These are phyloP conservation scores for Talaromyces wortmannii DNA, from an alignment of 495 filamentous ascomycete species.

Conservation along the genomic window DNA sequence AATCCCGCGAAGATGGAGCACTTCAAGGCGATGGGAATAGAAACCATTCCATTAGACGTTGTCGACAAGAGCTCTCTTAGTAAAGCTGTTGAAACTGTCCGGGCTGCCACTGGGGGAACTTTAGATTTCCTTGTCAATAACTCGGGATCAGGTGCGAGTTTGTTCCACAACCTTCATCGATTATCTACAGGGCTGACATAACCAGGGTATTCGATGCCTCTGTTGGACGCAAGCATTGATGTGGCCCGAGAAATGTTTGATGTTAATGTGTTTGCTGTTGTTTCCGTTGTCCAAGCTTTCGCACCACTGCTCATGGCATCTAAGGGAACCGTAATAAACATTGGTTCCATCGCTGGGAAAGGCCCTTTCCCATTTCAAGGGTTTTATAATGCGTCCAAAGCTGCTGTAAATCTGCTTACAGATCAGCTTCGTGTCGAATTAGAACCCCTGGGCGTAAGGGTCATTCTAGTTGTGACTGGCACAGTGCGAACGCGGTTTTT, in stretches of 20 bases:
- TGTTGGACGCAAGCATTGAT: constrained; percentile 42
- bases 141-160: constrained; percentile 35
- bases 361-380: background rate
- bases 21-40: constrained; percentile 7
- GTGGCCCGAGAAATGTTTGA: constrained; percentile 51
- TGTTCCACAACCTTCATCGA: no score
- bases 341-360: constrained; percentile 37
- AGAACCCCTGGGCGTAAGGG: background rate
- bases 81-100: constrained; percentile 38
- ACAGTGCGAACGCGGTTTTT: background rate
- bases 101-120: constrained; percentile 42
- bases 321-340: constrained; percentile 47
- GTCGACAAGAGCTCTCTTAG: constrained; percentile 4
- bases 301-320: constrained; percentile 42
- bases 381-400: background rate
- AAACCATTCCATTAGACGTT: constrained; percentile 13
- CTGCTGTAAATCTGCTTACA: background rate
- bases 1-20: constrained; percentile 19
- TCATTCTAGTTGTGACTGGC: background rate
- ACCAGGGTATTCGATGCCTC: constrained; percentile 12
- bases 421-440: background rate
- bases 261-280: constrained; percentile 52
- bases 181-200: background rate
- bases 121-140: constrained; percentile 66
- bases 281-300: constrained; percentile 51